Evolutionary conservation across 164 flowering plant genomes (phyloP), one percentile per base, ranked within the genome.

Genomic region (Nymphaea thermarum): DNA sequence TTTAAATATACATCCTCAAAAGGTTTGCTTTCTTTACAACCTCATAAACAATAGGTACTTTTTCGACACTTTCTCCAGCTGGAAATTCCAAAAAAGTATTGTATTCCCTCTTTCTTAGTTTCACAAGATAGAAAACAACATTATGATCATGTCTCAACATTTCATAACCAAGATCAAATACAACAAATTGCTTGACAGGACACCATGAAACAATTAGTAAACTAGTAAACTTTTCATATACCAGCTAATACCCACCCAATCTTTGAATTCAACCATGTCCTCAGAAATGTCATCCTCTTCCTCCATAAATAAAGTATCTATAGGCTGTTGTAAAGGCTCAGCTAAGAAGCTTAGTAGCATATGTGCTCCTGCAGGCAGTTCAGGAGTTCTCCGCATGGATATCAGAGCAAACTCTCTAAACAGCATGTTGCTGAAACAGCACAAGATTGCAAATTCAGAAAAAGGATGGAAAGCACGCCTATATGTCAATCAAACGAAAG

Each of bases 321-420:
- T 64, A 67, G 78, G 86, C 15, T 61, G 63, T 70, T 85, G 95
- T 84, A 94, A 74, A 66, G 99, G 99, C 79, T 94, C 99, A 64
- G 97, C 96, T 73, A 94, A 94, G 65, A 85, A 83, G 78, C 96
- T 84, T 61, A 94, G 91, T 69, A 91, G 71, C 55, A 74, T 80
- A 74, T 94, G 99, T 25, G 99, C 96, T 68, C 98, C 99, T 25
- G 83, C 75, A 18, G 99, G 99, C 83, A 88, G 79, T 73, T 85
- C 84, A 43, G 99, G 98, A 53, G 86, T 89, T 80, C 99, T 94
- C 96, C 98, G 91, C 96, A 94, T 91, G 11, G 99, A 90, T 66
- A 94, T 86, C 62, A 94, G 79, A 69, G 99, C 93, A 76, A 94
- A 94, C 73, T 94, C 99, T 76, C 99, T 76, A 76, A 94, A 89